Evolutionary conservation across 1,284 basidiomycete genomes (phyloP), one percentile per base, ranked within the genome.

Genomic region (Ceratobasidium theobromae): DNA sequence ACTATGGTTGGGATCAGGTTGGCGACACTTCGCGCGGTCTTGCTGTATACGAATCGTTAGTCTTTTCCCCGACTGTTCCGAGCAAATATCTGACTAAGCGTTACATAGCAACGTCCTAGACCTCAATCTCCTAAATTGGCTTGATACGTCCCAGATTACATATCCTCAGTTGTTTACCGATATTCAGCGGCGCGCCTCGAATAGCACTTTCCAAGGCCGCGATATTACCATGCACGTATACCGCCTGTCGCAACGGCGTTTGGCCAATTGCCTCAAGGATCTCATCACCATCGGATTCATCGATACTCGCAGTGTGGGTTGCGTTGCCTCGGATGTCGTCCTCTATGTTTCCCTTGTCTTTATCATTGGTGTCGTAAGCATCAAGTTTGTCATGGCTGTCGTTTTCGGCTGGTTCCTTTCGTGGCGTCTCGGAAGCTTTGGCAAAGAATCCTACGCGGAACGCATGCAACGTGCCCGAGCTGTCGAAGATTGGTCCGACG

Each of bases 381-480:
- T 98, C 78, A 93, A 95, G 69, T 99, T 98, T 80, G 81, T 85
- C 72, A 96, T 99, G 94, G 96, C 97, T 45, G 91, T 98, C 72
- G 82, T 93, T 75, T 99, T 99, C 77, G 84, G 91, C 43, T 99
- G 96, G 96, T 99, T 98, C 83, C 87, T 94, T 74, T 93, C 91
- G 23, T 95, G 91, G 89, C 87, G 87, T 73, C 82, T 99, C 45
- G 96, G 96, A 58, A 91, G 93, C 72, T 99, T 98, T 81, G 88
- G 89, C 71, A 85, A 86, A 60, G 97, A 99, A 79, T 93, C 93
- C 35, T 95, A 96, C 76, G 89, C 93, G 74, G 86, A 98, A 75
- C 86, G 95, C n/a, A 95, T 94, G 87, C 86, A 88, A 71, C 87
- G 96, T 30, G 51, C 90, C 12, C 85, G 84, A 43, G 93, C 95